phyloP scores from a whole-genome alignment of 2,329 filamentous ascomycete species.

The Pseudogymnoascus destructans region DNA sequence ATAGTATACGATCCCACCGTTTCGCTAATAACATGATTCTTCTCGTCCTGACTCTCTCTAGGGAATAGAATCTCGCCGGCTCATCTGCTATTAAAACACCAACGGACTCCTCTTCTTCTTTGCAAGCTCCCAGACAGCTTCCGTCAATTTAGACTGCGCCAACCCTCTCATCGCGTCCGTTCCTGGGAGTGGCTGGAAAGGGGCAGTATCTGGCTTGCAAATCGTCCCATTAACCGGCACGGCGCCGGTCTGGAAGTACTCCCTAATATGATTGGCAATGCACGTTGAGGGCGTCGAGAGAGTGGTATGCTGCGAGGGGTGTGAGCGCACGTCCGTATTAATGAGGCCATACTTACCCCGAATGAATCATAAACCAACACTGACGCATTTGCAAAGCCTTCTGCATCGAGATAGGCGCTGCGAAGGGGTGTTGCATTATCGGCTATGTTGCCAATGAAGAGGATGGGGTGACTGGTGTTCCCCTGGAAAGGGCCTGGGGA shows the following conservation, averaged over 20 bases:
- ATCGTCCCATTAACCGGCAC: conserved; percentile 33
- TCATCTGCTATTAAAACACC: background rate
- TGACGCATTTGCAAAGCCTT: conserved; percentile 32
- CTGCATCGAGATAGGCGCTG: conserved; percentile 24
- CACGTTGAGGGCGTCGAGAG: conserved; percentile 27
- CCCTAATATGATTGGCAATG: conserved; percentile 23
- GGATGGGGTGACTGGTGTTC: conserved; percentile 26
- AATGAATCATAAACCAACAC: conserved; percentile 38
- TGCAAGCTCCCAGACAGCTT: background rate
- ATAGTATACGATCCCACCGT: background rate
- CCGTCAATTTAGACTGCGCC: background rate
- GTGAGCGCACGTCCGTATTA: background rate
- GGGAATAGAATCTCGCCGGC: background rate
- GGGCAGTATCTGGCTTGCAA: conserved; percentile 34
- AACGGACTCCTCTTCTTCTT: background rate
- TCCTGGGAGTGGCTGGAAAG: conserved; percentile 26
- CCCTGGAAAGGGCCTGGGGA: conserved; percentile 23
- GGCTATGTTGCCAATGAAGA: conserved; percentile 28
- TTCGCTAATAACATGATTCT: background rate
- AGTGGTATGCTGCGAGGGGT: conserved; percentile 33
- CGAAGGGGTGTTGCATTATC: conserved; percentile 28
- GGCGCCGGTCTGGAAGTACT: conserved; percentile 30
- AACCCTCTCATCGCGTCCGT: background rate
- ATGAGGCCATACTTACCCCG: conserved; percentile 29
- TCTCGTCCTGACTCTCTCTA: background rate